These are phyloP conservation scores for Flaveria brownii DNA, from an alignment of 129 eudicot species.

Conservation along the genomic window DNA sequence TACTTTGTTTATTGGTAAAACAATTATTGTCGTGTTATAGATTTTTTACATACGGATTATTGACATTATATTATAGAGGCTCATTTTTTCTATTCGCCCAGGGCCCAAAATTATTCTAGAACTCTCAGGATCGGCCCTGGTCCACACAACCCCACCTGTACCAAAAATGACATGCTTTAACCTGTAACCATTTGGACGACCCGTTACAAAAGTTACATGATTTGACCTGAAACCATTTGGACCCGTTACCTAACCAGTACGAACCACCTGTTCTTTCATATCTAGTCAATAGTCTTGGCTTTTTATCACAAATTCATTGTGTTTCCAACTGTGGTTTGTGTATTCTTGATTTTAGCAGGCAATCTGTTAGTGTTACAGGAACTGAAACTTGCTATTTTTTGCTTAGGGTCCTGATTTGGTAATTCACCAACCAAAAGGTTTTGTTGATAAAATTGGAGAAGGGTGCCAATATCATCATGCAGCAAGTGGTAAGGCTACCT, in stretches of 20 bases:
- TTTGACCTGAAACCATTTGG: background rate
- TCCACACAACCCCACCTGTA: background rate
- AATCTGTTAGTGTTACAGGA: background rate
- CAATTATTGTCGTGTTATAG: too few relatives aligned
- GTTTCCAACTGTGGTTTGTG: slow-evolving; percentile 8
- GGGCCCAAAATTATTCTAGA: too few relatives aligned
- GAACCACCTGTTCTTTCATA: background rate
- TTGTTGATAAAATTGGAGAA: slow-evolving; percentile 84
- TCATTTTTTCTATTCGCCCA: too few relatives aligned
- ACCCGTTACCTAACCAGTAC: background rate
- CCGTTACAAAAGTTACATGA: background rate
- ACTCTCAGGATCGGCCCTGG: too few relatives aligned
- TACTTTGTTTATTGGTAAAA: too few relatives aligned
- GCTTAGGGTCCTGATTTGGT: slow-evolving; percentile 89
- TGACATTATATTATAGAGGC: too few relatives aligned
- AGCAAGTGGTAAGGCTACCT: slow-evolving; percentile 66
- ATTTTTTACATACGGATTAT: too few relatives aligned
- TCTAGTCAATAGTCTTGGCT: background rate
- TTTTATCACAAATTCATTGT: background rate
- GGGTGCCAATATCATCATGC: slow-evolving; percentile 93
- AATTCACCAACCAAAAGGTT: slow-evolving; percentile 79
- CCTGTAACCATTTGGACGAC: background rate
- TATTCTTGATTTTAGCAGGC: background rate
- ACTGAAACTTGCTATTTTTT: background rate
- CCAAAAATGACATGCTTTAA: background rate